Percentiles rank a stretch among this genome's conserved stretches.
Evolutionary conservation across 2,329 filamentous ascomycete species (phyloP).

Genomic region (Verticillium isaacii): DNA sequence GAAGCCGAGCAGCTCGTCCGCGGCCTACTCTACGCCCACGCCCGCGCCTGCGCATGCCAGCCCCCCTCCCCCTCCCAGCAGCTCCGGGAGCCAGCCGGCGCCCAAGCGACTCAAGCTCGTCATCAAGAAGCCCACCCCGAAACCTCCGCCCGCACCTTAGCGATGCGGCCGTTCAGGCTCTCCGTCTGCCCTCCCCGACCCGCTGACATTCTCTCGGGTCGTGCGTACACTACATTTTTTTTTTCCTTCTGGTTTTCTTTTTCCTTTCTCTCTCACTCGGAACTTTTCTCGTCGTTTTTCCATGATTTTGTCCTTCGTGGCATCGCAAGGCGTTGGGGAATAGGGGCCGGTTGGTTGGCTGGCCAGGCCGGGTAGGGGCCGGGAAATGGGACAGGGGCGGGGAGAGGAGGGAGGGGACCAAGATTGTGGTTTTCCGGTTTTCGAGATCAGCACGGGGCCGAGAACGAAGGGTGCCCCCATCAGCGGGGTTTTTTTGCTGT

Average conservation of each 20-base stretch:
- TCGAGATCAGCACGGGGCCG: no score
- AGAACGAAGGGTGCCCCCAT: no score
- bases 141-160: not conserved
- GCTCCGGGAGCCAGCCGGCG: not conserved
- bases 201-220: not conserved
- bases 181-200: not conserved
- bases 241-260: not conserved
- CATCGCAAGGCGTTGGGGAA: slow-evolving; percentile 1
- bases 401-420: not conserved
- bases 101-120: slow-evolving; percentile 13
- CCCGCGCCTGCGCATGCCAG: not conserved
- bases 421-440: not conserved
- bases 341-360: not conserved
- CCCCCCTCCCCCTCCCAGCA: slow-evolving; percentile 2
- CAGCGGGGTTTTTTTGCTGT: no score
- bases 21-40: not conserved
- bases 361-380: not conserved
- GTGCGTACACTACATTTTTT: not conserved
- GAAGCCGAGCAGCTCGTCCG: slow-evolving; percentile 3
- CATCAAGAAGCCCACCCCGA: slow-evolving; percentile 10
- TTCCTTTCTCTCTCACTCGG: not conserved
- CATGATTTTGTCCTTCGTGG: not conserved
- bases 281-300: not conserved
- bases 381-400: not conserved
- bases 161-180: not conserved